Evolutionary conservation across 116 monocot species (phyloP), one percentile per base, ranked within the genome.

Genomic region (Dioscorea cayenensis): DNA sequence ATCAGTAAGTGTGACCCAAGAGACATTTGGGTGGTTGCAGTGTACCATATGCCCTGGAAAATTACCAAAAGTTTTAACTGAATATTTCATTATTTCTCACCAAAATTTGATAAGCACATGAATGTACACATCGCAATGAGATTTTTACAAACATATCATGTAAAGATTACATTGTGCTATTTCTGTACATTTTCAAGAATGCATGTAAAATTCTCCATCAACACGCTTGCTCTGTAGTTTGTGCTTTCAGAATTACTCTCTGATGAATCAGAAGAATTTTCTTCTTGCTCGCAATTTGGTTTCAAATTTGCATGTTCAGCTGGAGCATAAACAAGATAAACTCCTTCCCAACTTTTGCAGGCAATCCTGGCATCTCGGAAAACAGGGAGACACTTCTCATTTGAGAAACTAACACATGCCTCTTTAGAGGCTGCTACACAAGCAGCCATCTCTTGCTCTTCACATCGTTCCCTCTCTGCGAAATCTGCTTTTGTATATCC

Each of bases 341-440:
- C 49, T 28, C 14, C 51, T 25, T 50, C 17, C 6, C 51, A 22
- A 69, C 23, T 52, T 22, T 14, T 2, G 0, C 19, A 71, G 22
- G 77, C 77, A 50, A 95, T 89, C 77, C 89, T 89, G 60, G 89
- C 95, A 76, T 92, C 90, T 59, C 75, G 76, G 68, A 96, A 99
- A 7, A 89, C 73, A 8, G 77, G 74, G 1, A 85, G 36, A 68
- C 94, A 94, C 73, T 94, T 99, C 19, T 89, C 89, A 37, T 79
- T 86, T 23, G 89, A 82, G 67, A 94, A 94, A 23, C 73, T 67
- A 55, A 72, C 14, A 72, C 99, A 99, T 10, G 82, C 67, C 58
- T 83, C 85, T 71, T 77, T 87, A 0, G 99, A 76, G 13, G 84
- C 81, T 14, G 55, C 87, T 28, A 99, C 72, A 66, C 99, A 96